Evolutionary conservation across 2,329 filamentous ascomycete species (phyloP), one percentile per base, ranked within the genome.

Genomic region (Calonectria montana): DNA sequence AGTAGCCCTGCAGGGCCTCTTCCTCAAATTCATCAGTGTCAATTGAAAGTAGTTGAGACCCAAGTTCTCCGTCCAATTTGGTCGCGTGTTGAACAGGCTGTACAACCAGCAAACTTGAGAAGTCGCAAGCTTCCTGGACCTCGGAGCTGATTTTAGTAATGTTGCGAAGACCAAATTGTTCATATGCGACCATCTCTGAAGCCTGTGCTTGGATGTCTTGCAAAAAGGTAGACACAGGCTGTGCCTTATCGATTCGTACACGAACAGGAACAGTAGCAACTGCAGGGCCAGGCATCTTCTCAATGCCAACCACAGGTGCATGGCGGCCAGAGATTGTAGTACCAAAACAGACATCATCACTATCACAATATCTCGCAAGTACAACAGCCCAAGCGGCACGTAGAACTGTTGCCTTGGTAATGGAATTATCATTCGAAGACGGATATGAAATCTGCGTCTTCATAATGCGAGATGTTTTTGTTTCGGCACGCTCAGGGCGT

Each of bases 351-450:
- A 66, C 47, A 21, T 66, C 64, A n/a, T 66, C 31, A 13, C 12
- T 53, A n/a, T 50, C 48, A 15, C 43, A 53, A 23, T 53, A 66
- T 4, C 37, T 15, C 3, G 64, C 27, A 31, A 66, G 45, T 4
- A 66, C 64, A 29, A 66, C 23, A 18, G 64, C 64, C 64, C 64
- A 66, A 3, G 64, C 64, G 8, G 47, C 64, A 39, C 47, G 64
- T 9, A 66, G 21, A 23, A 57, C 37, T 18, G 62, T 65, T 37
- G 62, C 41, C 12, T 41, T 50, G 4, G 62, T 65, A 12, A 65
- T 62, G 3, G 57, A 62, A 7, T n/a, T 39, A 5, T 29, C 29
- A 7, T 15, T 23, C 3, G 18, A 18, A 12, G 7, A 27, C 16
- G 41, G n/a, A 16, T 48, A 65, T 27, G 45, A 31, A 21, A 65